Base-by-base conservation (phyloP, 352 stramenopile species). In the Globisporangium perplexum region DNA sequence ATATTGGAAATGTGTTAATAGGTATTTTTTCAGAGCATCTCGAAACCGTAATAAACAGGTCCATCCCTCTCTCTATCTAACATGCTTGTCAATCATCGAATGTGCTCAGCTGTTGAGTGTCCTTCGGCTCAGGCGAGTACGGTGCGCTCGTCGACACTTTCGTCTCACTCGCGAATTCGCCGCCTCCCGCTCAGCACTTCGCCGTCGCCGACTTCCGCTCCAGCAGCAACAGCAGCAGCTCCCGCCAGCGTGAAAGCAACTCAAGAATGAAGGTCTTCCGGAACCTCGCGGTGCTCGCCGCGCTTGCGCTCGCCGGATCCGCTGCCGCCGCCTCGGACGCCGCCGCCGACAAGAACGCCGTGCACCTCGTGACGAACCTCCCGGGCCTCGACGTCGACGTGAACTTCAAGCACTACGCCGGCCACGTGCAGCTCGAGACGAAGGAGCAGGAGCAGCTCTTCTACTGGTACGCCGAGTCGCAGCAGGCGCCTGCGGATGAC, bases 381-480 rank as follows among this genome's bases (percentile, higher is more conserved):
- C 77, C 80, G 0, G 72, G 74, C 11, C 68, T 87, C 31, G 55
- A 60, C 10, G 59, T 50, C 10, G 50, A 72, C 30, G 58, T 81
- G 12, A 52, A 60, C 43, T 88, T 91, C 67, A 83, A 88, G 52
- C 81, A 91, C 50, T 91, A 90, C 62, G 62, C 76, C 4, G 78
- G 74, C 7, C 78, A 81, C 51, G 26, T 89, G 31, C 47, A 80
- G 48, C 65, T 88, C 14, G 31, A 72, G 39, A 71, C 64, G 18
- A 60, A 74, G 47, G 76, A 86, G 48, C 77, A 85, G 55, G 53
- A 62, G n/a, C 17, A 57, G 26, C 71, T 91, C 38, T 92, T 91
- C 46, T 91, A 91, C 65, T 91, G 81, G 81, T 88, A 87, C 62
- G 74, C 79, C 15, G 81, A 92, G 59, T 80, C 72, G 50, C 74